Evolutionary conservation across 768 basidiomycete genomes (phyloP), one percentile per base, ranked within the genome.

Genomic region (Astraeus odoratus): DNA sequence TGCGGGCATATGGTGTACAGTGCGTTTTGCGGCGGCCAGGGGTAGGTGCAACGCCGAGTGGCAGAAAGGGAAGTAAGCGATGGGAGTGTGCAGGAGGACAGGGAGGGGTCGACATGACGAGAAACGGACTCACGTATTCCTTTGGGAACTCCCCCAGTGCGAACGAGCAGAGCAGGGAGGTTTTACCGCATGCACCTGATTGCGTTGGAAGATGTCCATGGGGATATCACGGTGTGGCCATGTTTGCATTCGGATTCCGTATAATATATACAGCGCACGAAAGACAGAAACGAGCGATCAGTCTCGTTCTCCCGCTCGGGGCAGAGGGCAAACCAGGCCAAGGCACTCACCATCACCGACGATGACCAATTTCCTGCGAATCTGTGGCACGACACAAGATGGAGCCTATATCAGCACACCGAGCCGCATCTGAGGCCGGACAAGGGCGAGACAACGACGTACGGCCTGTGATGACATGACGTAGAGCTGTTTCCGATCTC

Each of bases 161-260:
- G 64, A 96, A 96, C 9, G 91, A 91, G 60, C 84, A 90, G 26
- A 95, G 67, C 37, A 95, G 68, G 40, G 87, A 91, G 16, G 92
- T 93, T 76, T 99, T 99, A 58, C 96, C 95, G 58, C 93, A 96
- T 51, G 95, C 95, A 71, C 87, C 86, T 88, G 51, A 42, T 61
- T 44, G 65, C 46, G 47, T 44, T 26, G 30, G 44, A 40, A 15
- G 20, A 6, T 5, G n/a, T n/a, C 9, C 19, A 39, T 22, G 37
- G n/a, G n/a, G 22, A 39, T 5, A 39, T 38, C 20, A 29, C n/a
- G n/a, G n/a, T 19, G 34, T 35, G n/a, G 16, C 16, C 16, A 19
- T 35, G n/a, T n/a, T n/a, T 35, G 34, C 34, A 19, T 35, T 35
- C 34, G 34, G 34, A 35, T n/a, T n/a, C n/a, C n/a, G 34, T 8